A percentile compares a stretch with the other conserved stretches of the same genome.
These are phyloP conservation scores for Bathelium albidoporum DNA, from an alignment of 495 filamentous ascomycete species.

Conservation along the genomic window DNA sequence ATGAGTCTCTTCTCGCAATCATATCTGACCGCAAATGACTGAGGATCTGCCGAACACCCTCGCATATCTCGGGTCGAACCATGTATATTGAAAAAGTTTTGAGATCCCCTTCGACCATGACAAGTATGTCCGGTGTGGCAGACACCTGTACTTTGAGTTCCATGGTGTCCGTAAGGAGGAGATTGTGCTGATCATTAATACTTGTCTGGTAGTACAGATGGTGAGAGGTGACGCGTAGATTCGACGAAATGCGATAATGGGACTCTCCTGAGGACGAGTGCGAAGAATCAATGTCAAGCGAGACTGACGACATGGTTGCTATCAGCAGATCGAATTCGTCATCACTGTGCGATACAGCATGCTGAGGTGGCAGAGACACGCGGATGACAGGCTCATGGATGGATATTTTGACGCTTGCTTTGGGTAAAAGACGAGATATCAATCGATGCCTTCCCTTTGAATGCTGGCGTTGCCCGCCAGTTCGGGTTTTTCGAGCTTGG, in stretches of 20 bases:
- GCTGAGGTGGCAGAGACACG: conserved; percentile 69
- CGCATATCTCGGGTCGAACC: conserved; percentile 81
- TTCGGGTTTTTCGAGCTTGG: conserved; percentile 30
- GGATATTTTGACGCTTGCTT: conserved; percentile 88
- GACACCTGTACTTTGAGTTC: conserved; percentile 77
- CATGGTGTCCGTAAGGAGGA: conserved; percentile 73
- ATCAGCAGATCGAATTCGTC: conserved; percentile 90
- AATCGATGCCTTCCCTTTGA: conserved; percentile 47
- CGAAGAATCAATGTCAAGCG: conserved; percentile 84
- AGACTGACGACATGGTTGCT: conserved; percentile 83
- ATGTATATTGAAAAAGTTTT: conserved; percentile 84
- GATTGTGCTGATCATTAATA: conserved; percentile 66
- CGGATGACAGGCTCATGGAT: conserved; percentile 92
- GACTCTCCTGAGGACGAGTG: conserved; percentile 77
- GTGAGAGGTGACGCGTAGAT: conserved; percentile 74
- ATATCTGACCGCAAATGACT: conserved; percentile 60
- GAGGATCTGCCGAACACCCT: conserved; percentile 84
- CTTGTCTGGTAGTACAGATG: conserved; percentile 92
- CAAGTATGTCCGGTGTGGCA: conserved; percentile 75
- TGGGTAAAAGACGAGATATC: conserved; percentile 85
- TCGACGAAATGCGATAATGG: conserved; percentile 75
- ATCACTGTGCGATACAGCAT: conserved; percentile 41
- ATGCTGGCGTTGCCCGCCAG: background rate
- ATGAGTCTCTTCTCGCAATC: conserved; percentile 45
- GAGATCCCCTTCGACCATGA: conserved; percentile 66